phyloP scores from a whole-genome alignment of 2,329 filamentous ascomycete genomes.

The Aspergillus puulaauensis region DNA sequence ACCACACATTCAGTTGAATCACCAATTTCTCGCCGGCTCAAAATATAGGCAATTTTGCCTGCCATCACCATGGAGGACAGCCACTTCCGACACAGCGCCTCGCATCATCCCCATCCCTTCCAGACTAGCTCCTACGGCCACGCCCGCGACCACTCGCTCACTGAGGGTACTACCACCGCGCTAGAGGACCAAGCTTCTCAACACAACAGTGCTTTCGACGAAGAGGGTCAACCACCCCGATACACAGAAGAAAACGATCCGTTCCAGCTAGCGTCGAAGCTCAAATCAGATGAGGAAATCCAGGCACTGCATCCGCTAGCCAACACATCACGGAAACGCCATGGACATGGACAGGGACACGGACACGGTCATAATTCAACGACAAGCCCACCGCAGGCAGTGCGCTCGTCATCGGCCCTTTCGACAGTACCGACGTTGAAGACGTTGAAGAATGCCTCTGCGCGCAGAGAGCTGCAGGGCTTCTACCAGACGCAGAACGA shows the following conservation, averaged over 20 bases:
- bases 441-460: neutral
- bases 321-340: slow-evolving; percentile 75
- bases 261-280: slow-evolving; percentile 71
- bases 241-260: slow-evolving; percentile 72
- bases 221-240: slow-evolving; percentile 52
- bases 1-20: too few species aligned
- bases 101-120: slow-evolving; percentile 6
- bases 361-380: slow-evolving; percentile 39
- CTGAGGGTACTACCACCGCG: slow-evolving; percentile 38
- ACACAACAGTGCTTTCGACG: slow-evolving; percentile 34
- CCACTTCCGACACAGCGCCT: slow-evolving; percentile 13
- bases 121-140: neutral
- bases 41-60: neutral
- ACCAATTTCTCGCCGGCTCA: too few species aligned
- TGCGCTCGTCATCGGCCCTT: slow-evolving; percentile 41
- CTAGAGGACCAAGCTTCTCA: slow-evolving; percentile 32
- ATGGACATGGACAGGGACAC: slow-evolving; percentile 33
- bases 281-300: slow-evolving; percentile 78
- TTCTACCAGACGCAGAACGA: slow-evolving; percentile 94
- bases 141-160: slow-evolving; percentile 2
- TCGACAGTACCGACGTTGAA: slow-evolving; percentile 21
- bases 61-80: slow-evolving; percentile 8
- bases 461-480: slow-evolving; percentile 54
- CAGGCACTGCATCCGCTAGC: slow-evolving; percentile 65
- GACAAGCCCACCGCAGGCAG: slow-evolving; percentile 69